Evolutionary conservation across 2,329 filamentous ascomycete species (phyloP), one percentile per base, ranked within the genome.

Genomic region (Fusarium falciforme): DNA sequence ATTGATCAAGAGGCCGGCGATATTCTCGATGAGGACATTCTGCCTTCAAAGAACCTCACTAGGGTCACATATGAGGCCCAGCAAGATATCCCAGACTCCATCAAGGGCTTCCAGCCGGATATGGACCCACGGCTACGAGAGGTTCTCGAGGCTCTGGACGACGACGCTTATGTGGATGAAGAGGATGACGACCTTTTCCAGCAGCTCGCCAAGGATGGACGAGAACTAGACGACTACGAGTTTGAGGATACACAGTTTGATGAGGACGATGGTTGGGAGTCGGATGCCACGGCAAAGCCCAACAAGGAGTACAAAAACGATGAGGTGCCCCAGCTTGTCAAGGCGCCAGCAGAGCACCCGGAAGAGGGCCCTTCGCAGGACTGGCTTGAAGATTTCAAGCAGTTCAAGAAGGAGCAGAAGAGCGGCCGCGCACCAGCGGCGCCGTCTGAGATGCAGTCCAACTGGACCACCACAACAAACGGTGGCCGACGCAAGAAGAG

Each of bases 121-220:
- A 98, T 99, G 96, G 97, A 99, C 79, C 95, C 95, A 3, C 89
- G 96, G 42, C 82, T 99, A 76, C 90, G 96, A 54, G 96, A 99
- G 82, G 95, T 95, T 6, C 85, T 99, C 27, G 95, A 98, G 83
- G 96, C 96, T 12, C 85, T 99, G 33, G 96, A 99, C 58, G 96
- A 99, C 79, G 96, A 99, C 27, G 96, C 93, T 3, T 99, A 94
- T 80, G 95, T 99, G 2, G 96, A 93, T 8, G 90, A 96, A 36
- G 93, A 95, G 25, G 90, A 96, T 38, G 94, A 96, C n/a, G 93
- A 96, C 64, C 84, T 98, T 61, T 98, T 99, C 82, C 90, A 89
- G 52, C 84, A 92, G 74, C 84, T 97, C 52, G 90, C 94, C 22
- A 86, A 89, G 78, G 91, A 93, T 65, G 91, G 90, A 0, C 86